phyloP scores from a whole-genome alignment of 306 rosid species.

The Dalbergia cultrata region DNA sequence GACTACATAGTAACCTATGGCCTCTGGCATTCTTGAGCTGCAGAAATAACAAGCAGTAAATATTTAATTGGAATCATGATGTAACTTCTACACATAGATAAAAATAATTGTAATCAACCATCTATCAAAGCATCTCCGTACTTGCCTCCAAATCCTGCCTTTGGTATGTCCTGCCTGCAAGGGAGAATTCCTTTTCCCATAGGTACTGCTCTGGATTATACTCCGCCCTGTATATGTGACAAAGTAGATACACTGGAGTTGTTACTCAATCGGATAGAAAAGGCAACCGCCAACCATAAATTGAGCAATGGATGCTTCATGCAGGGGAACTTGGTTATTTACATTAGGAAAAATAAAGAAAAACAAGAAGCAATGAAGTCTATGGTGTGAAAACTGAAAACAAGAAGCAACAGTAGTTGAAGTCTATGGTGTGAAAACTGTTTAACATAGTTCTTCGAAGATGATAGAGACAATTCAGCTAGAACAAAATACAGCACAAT shows the following conservation, averaged over 20 bases:
- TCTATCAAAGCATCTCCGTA: slow-evolving; percentile 60
- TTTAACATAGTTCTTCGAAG: slow-evolving; percentile 32
- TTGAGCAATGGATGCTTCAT: slow-evolving; percentile 35
- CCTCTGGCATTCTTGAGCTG: slow-evolving; percentile 93
- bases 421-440: slow-evolving; percentile 8
- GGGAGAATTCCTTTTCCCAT: slow-evolving; percentile 94
- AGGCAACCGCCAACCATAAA: slow-evolving; percentile 14
- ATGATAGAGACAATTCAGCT: slow-evolving; percentile 32
- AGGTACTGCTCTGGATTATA: slow-evolving; percentile 97
- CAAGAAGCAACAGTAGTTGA: background rate
- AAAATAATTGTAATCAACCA: slow-evolving; percentile 39
- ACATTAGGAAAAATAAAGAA: background rate
- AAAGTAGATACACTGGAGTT: slow-evolving; percentile 43
- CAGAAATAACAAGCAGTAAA: slow-evolving; percentile 45
- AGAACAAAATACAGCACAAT: slow-evolving; percentile 10
- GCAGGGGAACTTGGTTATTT: slow-evolving; percentile 31
- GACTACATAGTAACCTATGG: slow-evolving; percentile 84
- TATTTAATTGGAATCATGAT: slow-evolving; percentile 38
- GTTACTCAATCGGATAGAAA: slow-evolving; percentile 35
- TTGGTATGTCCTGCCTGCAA: slow-evolving; percentile 86
- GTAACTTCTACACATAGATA: slow-evolving; percentile 38
- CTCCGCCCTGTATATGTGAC: slow-evolving; percentile 75
- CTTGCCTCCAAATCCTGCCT: slow-evolving; percentile 99
- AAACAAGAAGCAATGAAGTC: background rate
- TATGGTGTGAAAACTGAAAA: background rate